A percentile compares a stretch with the other conserved stretches of the same genome.
Conservation (phyloP, 1,284 basidiomycete genomes). For the Cutaneotrichosporon curvatum region DNA sequence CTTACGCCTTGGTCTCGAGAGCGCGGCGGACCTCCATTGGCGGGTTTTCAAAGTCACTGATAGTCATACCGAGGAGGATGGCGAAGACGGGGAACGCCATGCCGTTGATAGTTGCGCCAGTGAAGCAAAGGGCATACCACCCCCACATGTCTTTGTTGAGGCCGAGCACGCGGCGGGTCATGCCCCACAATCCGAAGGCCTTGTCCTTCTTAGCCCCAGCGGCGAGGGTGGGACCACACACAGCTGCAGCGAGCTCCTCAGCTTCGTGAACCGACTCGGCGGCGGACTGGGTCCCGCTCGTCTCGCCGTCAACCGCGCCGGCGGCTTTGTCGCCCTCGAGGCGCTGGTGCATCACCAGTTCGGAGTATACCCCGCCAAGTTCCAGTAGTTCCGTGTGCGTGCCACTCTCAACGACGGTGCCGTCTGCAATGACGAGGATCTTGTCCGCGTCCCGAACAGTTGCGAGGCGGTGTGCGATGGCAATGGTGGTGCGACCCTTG, state of each 20-base stretch:
- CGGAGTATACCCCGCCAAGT: conserved; percentile 33
- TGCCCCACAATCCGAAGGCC: conserved; percentile 9
- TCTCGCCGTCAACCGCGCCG: conserved; percentile 5
- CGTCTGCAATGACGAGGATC: conserved; percentile 76
- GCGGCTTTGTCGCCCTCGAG: too few relatives aligned
- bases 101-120: conserved; percentile 49
- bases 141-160: conserved; percentile 38
- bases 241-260: neutral
- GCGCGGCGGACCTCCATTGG: conserved; percentile 23
- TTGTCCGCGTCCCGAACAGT: conserved; percentile 27
- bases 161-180: conserved; percentile 9
- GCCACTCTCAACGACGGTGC: conserved; percentile 67
- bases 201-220: conserved; percentile 4
- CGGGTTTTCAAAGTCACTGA: conserved; percentile 58
- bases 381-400: conserved; percentile 66
- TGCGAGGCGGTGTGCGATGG: conserved; percentile 68
- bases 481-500: conserved; percentile 62
- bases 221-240: too few relatives aligned
- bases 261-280: conserved; percentile 12
- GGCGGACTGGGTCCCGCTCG: neutral
- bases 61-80: conserved; percentile 65
- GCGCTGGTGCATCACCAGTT: too few relatives aligned
- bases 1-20: conserved; percentile 43
- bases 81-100: conserved; percentile 81
- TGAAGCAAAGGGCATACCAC: conserved; percentile 39